A percentile compares a stretch with the other conserved stretches of the same genome.
These are phyloP conservation scores for Coccinonectria pachysandricola DNA, from an alignment of 2,329 filamentous ascomycete species.

Conservation along the genomic window DNA sequence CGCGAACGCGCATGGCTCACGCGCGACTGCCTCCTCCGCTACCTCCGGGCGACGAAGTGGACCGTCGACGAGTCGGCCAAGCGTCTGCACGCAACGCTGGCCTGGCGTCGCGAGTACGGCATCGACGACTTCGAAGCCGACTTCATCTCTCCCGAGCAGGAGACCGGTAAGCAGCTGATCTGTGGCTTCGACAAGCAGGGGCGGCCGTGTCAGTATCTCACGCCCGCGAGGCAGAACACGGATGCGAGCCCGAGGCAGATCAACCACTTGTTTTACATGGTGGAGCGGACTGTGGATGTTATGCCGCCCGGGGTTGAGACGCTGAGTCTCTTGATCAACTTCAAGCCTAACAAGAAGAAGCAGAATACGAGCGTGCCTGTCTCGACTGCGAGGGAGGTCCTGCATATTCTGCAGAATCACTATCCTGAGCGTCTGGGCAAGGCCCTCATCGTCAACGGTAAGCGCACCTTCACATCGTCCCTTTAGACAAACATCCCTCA, in stretches of 20 bases:
- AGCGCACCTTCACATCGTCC: conserved; percentile 21
- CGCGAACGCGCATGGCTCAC: conserved; percentile 84
- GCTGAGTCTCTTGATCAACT: conserved; percentile 81
- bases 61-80: conserved; percentile 62
- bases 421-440: conserved; percentile 88
- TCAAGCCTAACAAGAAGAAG: conserved; percentile 66
- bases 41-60: conserved; percentile 92
- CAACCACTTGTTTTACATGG: conserved; percentile 91
- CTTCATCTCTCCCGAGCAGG: conserved; percentile 86
- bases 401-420: conserved; percentile 87
- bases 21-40: conserved; percentile 82
- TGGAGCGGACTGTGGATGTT: conserved; percentile 80
- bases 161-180: conserved; percentile 90
- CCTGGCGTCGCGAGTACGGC: conserved; percentile 87
- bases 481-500: too few relatives aligned
- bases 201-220: conserved; percentile 84
- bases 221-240: conserved; percentile 87
- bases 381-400: conserved; percentile 67
- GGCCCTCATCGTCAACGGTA: conserved; percentile 82
- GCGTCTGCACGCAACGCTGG: conserved; percentile 69
- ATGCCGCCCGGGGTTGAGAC: conserved; percentile 83
- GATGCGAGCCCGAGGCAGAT: conserved; percentile 76
- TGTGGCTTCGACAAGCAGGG: conserved; percentile 77
- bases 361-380: conserved; percentile 65
- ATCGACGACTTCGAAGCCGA: conserved; percentile 70